Evolutionary conservation across 805 yeast genomes (phyloP).

Genomic region (Schwanniomyces polymorphus): DNA sequence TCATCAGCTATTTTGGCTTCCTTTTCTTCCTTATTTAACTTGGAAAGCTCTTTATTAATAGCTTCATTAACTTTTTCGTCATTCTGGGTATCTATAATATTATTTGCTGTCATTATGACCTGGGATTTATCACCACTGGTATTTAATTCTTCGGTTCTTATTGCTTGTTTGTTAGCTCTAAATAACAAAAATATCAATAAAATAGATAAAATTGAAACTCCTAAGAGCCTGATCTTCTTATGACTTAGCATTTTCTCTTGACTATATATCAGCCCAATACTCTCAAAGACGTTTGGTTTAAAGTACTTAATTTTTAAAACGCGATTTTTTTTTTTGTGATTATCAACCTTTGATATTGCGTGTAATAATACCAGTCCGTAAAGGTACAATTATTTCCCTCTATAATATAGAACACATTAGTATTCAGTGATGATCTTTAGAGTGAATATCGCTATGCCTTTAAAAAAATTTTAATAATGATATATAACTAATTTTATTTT

Average conservation of each 20-base stretch:
- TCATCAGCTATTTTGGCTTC: constrained; percentile 10
- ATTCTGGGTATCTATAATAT: constrained; percentile 31
- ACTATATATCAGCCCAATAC: background rate
- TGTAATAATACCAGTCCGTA: no score
- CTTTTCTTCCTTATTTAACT: constrained; percentile 8
- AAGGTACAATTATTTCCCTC: no score
- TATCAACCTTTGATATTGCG: no score
- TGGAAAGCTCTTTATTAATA: constrained; percentile 37
- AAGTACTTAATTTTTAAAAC: background rate
- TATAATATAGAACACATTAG: no score
- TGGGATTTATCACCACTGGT: constrained; percentile 2
- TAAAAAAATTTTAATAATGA: no score
- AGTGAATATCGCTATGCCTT: no score
- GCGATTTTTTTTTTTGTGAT: background rate
- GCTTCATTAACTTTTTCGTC: constrained; percentile 40
- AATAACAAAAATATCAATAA: constrained; percentile 7
- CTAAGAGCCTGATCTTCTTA: constrained; percentile 10
- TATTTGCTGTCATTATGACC: constrained; percentile 13
- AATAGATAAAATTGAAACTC: constrained; percentile 7
- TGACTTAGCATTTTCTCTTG: constrained; percentile 7
- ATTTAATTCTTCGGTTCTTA: background rate
- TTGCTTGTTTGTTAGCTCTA: constrained; percentile 2
- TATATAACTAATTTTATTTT: no score
- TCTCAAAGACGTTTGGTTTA: background rate
- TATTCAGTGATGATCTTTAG: no score